Evolutionary conservation across 1,139 yeast species (phyloP).

Genomic region (Yamadazyma blattariae): DNA sequence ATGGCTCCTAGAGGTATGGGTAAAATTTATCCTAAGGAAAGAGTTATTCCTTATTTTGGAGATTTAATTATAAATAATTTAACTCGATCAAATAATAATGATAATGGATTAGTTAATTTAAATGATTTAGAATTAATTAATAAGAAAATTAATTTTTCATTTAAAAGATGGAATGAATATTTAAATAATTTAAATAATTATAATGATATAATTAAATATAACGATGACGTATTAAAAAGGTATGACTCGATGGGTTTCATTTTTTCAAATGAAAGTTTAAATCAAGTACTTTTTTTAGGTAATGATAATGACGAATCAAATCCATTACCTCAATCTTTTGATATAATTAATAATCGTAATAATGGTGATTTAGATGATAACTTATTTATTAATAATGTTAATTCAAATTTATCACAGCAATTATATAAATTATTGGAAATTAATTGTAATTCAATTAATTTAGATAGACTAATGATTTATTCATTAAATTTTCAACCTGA

Average conservation of each 20-base stretch:
- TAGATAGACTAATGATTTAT: slow-evolving; percentile 38
- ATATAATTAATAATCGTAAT: background rate
- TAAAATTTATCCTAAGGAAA: slow-evolving; percentile 67
- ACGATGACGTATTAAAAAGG: slow-evolving; percentile 41
- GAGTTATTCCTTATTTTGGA: slow-evolving; percentile 89
- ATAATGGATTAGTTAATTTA: slow-evolving; percentile 17
- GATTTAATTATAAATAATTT: slow-evolving; percentile 52
- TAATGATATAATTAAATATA: slow-evolving; percentile 38
- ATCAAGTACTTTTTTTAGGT: slow-evolving; percentile 44
- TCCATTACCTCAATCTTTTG: slow-evolving; percentile 19
- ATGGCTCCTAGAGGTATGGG: slow-evolving; percentile 92
- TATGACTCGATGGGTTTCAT: slow-evolving; percentile 47
- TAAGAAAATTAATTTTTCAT: slow-evolving; percentile 68
- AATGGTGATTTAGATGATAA: background rate
- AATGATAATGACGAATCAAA: slow-evolving; percentile 30
- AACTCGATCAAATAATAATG: slow-evolving; percentile 6
- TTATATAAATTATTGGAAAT: slow-evolving; percentile 35
- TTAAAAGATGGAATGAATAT: slow-evolving; percentile 79
- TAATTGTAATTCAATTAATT: slow-evolving; percentile 37
- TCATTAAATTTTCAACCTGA: slow-evolving; percentile 41
- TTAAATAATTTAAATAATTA: slow-evolving; percentile 39
- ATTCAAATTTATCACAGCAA: slow-evolving; percentile 18
- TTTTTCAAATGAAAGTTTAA: slow-evolving; percentile 45
- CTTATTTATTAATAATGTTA: slow-evolving; percentile 6
- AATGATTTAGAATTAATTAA: slow-evolving; percentile 65